Evolutionary conservation across 2,329 filamentous ascomycete genomes (phyloP), one percentile per base, ranked within the genome.

Genomic region (Thyridium curvatum): DNA sequence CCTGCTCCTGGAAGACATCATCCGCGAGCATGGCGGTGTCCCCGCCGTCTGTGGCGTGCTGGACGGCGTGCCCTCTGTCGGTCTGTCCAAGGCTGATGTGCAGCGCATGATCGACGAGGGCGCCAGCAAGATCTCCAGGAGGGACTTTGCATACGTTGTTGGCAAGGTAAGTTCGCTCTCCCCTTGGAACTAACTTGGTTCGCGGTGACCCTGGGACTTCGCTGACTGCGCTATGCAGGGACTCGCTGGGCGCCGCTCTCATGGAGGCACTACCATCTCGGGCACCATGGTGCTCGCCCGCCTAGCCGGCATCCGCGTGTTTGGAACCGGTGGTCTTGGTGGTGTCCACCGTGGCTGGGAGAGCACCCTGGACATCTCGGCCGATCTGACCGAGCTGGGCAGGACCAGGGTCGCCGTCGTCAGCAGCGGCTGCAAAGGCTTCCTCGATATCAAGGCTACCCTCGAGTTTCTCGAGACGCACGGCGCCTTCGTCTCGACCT

Each of bases 271-370:
- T 2, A 98, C 93, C 3, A 86, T 98, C 40, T 80, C 91, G 5
- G 90, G 86, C 2, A 98, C 93, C 3, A 96, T 94, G 86, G 62
- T 96, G 30, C 76, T 98, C 21, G 87, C 93, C 33, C 74, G 86
- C 46, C 68, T 90, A 43, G 91, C 89, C 18, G 90, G 90, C 9
- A 94, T 98, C 56, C 84, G 82, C 47, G 77, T 98, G 36, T 96
- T 98, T 61, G 93, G 89, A 18, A 98, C 93, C 6, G 93, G 93
- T 34, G 93, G 93, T 12, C 77, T 98, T 4, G 91, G 93, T 40
- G 93, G 93, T 42, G 93, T 98, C 17, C 93, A 98, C 61, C 81
- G 90, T 33, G 90, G 87, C 39, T 93, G 82, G 35, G 84, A 96
- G 58, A 74, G 74, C 48, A 86, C 84, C 8, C 84, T 97, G 81